Percentiles rank a stretch among this genome's conserved stretches.
phyloP scores from a whole-genome alignment of 192 early-diverging fungal genomes.

The Backusella tarrabulga region DNA sequence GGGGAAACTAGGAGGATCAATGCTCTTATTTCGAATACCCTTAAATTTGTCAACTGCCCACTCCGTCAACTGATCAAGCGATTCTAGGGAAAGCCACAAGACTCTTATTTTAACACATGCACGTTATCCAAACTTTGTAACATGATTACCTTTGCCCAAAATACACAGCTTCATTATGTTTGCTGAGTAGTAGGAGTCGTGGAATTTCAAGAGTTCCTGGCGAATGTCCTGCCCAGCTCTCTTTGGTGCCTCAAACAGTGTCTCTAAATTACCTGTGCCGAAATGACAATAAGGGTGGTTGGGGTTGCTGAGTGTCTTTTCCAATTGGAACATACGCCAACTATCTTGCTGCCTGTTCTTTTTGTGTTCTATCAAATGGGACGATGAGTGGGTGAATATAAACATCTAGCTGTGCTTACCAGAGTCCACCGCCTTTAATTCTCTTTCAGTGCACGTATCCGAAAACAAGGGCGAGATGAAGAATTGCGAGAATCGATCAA shows the following conservation, averaged over 20 bases:
- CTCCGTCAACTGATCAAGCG: slow-evolving; percentile 76
- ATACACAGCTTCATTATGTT: slow-evolving; percentile 94
- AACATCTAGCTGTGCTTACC: slow-evolving; percentile 25
- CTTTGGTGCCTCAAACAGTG: slow-evolving; percentile 66
- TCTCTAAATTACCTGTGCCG: slow-evolving; percentile 88
- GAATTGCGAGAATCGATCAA: slow-evolving; percentile 83
- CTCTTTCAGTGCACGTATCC: slow-evolving; percentile 85
- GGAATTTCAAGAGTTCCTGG: slow-evolving; percentile 80
- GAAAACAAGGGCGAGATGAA: slow-evolving; percentile 90
- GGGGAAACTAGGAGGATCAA: slow-evolving; percentile 65
- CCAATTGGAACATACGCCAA: slow-evolving; percentile 87
- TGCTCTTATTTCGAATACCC: slow-evolving; percentile 69
- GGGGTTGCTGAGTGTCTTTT: slow-evolving; percentile 73
- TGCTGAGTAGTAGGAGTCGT: slow-evolving; percentile 86
- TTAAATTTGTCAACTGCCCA: slow-evolving; percentile 83
- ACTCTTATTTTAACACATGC: not conserved
- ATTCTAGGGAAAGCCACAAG: slow-evolving; percentile 49
- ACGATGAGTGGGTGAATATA: no score
- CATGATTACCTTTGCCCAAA: slow-evolving; percentile 61
- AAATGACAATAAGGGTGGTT: slow-evolving; percentile 85
- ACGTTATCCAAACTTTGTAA: not conserved
- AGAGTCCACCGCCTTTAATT: slow-evolving; percentile 91
- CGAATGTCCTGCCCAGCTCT: slow-evolving; percentile 76
- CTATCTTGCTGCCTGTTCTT: slow-evolving; percentile 87
- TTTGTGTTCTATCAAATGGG: slow-evolving; percentile 67